Percentiles rank a stretch among this genome's conserved stretches.
phyloP scores from a whole-genome alignment of 1,284 basidiomycete species.

The Papiliotrema fonsecae region DNA sequence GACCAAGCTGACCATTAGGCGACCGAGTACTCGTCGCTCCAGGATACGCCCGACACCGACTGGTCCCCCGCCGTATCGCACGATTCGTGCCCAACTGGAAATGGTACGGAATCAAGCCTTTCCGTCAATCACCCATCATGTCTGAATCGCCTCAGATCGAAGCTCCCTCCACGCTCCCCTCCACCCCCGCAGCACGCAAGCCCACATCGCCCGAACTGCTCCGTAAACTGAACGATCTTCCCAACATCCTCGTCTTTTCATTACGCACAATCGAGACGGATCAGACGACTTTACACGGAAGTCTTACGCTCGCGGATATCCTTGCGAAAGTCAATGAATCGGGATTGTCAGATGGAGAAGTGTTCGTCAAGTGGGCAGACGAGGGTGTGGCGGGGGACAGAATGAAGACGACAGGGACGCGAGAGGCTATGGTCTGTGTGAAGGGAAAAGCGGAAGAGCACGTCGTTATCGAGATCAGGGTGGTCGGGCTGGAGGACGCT shows the following conservation, averaged over 20 bases:
- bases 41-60: constrained; percentile 32
- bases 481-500: not conserved
- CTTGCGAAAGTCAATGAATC: constrained; percentile 16
- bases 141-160: not conserved
- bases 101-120: constrained; percentile 8
- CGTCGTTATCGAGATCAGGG: not conserved
- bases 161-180: not conserved
- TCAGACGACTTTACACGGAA: constrained; percentile 33
- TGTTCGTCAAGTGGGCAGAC: constrained; percentile 26
- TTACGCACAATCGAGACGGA: constrained; percentile 26
- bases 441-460: not conserved
- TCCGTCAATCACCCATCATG: constrained; percentile 1
- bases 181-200: not conserved
- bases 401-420: constrained; percentile 18
- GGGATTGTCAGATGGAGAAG: constrained; percentile 14
- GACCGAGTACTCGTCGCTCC: constrained; percentile 34
- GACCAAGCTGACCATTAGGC: constrained; percentile 54
- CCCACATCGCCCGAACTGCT: constrained; percentile 11
- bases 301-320: constrained; percentile 35
- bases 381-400: constrained; percentile 21
- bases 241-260: constrained; percentile 22
- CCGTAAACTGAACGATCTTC: constrained; percentile 21
- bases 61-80: constrained; percentile 30
- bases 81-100: constrained; percentile 21
- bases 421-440: not conserved